Base-by-base conservation (phyloP, 208 protist genomes). In the Crithidia expoeki region DNA sequence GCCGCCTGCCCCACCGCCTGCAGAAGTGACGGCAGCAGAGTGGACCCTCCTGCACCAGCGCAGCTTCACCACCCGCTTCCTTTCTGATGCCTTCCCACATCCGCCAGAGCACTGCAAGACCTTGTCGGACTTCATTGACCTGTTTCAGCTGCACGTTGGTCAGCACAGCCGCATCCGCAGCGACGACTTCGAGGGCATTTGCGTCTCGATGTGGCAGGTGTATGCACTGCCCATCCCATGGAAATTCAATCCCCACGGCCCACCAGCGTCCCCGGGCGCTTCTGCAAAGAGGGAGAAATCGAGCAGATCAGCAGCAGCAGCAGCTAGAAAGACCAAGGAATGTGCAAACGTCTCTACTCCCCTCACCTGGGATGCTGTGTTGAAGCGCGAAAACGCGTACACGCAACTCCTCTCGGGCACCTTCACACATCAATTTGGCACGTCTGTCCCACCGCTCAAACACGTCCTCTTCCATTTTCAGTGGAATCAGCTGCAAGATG, bases 81-180 rank as follows among this genome's bases (percentile, higher is more conserved):
- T 80, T 17, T 74, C 71, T 25, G 76, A 53, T 34, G 81, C 81
- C 28, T 88, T 84, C 46, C 65, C 72, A 4, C 49, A 74, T 25
- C 58, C 76, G 10, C 82, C 80, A 7, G 76, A 84, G 59, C 71
- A 73, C 53, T 85, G 80, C 52, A 60, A 70, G 49, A 55, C 62
- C 40, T 60, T 94, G 16, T 67, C 74, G 16, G 89, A 90, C 32
- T 88, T 79, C 40, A 78, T 88, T 46, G 80, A 92, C 62, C 76
- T 92, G 30, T 92, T 94, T 65, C 84, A 87, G 65, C 75, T 92
- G 7, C 84, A 94, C 52, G 76, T 94, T 21, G 89, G 89, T 10
- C 68, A 72, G 40, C 84, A 83, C 59, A 92, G 89, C 57, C 85
- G 80, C 59, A 75, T 94, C 21, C 63, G 72, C 49, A 81, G 51